These are phyloP conservation scores for Candida insectalens DNA, from an alignment of 805 yeast species.

Conservation along the genomic window DNA sequence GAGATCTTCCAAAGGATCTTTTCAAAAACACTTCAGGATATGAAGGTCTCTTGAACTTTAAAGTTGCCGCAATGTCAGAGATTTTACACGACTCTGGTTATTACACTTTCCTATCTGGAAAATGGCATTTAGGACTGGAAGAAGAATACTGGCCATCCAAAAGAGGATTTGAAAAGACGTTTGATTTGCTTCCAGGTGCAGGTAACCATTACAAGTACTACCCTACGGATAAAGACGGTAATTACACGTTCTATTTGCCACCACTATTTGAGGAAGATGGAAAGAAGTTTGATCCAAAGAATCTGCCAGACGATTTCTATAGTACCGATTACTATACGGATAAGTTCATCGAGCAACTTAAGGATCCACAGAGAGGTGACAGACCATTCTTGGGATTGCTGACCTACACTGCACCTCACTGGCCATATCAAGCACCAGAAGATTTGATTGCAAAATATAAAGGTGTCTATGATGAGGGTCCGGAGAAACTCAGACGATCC, in stretches of 20 bases:
- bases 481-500: conserved; percentile 29
- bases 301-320: conserved; percentile 37
- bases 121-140: conserved; percentile 49
- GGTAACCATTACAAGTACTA: conserved; percentile 45
- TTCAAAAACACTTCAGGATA: conserved; percentile 41
- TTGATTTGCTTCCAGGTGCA: conserved; percentile 43
- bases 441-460: conserved; percentile 36
- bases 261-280: conserved; percentile 33
- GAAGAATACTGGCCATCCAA: conserved; percentile 38
- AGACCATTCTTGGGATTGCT: conserved; percentile 45
- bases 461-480: conserved; percentile 40
- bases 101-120: conserved; percentile 45
- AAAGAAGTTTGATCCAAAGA: conserved; percentile 25
- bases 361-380: conserved; percentile 22
- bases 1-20: conserved; percentile 25
- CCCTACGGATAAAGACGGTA: conserved; percentile 25
- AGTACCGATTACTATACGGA: conserved; percentile 35
- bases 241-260: conserved; percentile 24
- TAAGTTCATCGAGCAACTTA: conserved; percentile 29
- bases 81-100: conserved; percentile 38
- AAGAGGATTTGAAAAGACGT: conserved; percentile 41
- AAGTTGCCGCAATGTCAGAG: conserved; percentile 45
- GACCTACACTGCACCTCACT: conserved; percentile 57
- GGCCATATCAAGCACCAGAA: conserved; percentile 56
- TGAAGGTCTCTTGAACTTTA: conserved; percentile 42